Percentiles rank a stretch among this genome's conserved stretches.
These are phyloP conservation scores for Saturnispora galanensis DNA, from an alignment of 805 yeast genomes.

Conservation along the genomic window DNA sequence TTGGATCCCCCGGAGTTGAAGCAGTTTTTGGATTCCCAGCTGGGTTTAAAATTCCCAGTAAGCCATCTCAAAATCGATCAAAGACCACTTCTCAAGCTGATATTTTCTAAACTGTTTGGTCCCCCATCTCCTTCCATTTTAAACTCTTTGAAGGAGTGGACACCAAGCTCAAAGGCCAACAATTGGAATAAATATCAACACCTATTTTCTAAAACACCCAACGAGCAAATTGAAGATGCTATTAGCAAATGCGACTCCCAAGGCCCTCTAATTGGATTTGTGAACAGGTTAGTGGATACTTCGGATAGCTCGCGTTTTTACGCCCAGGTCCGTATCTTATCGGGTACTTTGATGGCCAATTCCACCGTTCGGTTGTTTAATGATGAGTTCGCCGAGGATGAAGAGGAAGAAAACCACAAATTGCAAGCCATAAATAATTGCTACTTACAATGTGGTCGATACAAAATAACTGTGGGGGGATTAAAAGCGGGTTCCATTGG, in stretches of 20 bases:
- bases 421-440: slow-evolving; percentile 33
- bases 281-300: slow-evolving; percentile 48
- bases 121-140: slow-evolving; percentile 39
- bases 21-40: slow-evolving; percentile 36
- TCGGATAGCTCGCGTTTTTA: slow-evolving; percentile 41
- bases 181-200: slow-evolving; percentile 19
- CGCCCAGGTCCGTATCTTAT: slow-evolving; percentile 51
- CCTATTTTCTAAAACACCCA: slow-evolving; percentile 17
- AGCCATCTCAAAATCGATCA: slow-evolving; percentile 43
- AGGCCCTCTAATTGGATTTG: slow-evolving; percentile 41
- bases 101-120: slow-evolving; percentile 47
- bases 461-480: slow-evolving; percentile 40
- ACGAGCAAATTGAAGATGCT: slow-evolving; percentile 13
- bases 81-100: slow-evolving; percentile 43
- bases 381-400: slow-evolving; percentile 44
- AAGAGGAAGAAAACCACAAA: slow-evolving; percentile 17
- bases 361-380: slow-evolving; percentile 46
- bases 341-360: slow-evolving; percentile 48
- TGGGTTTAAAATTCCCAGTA: slow-evolving; percentile 33
- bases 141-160: slow-evolving; percentile 31
- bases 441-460: slow-evolving; percentile 61
- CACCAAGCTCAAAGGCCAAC: slow-evolving; percentile 31
- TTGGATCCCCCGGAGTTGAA: slow-evolving; percentile 36
- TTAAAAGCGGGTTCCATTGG: slow-evolving; percentile 53
- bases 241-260: slow-evolving; percentile 27